Base-by-base conservation (phyloP, 2,329 filamentous ascomycete genomes). In the Sclerotinia minor region DNA sequence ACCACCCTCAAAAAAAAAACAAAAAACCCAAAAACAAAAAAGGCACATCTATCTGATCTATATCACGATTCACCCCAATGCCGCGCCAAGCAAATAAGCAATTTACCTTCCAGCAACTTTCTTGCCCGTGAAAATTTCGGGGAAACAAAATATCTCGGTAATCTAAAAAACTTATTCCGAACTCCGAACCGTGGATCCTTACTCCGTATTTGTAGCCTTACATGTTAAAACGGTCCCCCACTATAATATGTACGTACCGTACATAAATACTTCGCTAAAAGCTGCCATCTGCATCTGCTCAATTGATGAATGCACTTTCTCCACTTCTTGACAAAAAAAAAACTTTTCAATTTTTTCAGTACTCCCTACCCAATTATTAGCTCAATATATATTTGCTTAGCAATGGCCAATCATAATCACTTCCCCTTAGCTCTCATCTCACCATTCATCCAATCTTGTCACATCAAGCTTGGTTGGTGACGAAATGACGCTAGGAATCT, bases 131-230 rank as follows among this genome's bases (percentile, higher is more conserved):
- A 21, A 61, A 61, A 61, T 61, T 38, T 50, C 45, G 45, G 59
- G 21, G 5, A 61, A 49, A 49, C 8, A 35, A 35, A 35, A 35
- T 3, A 35, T 49, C 41, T 26, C 41, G 41, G 38, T 32, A 55
- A 55, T 38, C 53, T 38, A 57, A 21, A 38, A 41, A 41, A n/a
- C n/a, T 38, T 41, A 24, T 38, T 57, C 53, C 32, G 53, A 38
- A 38, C 32, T 55, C 32, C 53, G 53, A n/a, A 2, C 53, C 53
- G 29, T 55, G 9, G n/a, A 15, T 61, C 11, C 29, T 29, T n/a
- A n/a, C n/a, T n/a, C n/a, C n/a, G n/a, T n/a, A n/a, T n/a, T n/a
- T 21, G 44, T 61, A 61, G 59, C 59, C 59, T 29, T 61, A 35
- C 35, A 35, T 35, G 9, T 35, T 35, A 61, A 21, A 55, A 38